Base-by-base conservation (phyloP, 176 grass and related monocot genomes). In the Tillandsia fasciculata region DNA sequence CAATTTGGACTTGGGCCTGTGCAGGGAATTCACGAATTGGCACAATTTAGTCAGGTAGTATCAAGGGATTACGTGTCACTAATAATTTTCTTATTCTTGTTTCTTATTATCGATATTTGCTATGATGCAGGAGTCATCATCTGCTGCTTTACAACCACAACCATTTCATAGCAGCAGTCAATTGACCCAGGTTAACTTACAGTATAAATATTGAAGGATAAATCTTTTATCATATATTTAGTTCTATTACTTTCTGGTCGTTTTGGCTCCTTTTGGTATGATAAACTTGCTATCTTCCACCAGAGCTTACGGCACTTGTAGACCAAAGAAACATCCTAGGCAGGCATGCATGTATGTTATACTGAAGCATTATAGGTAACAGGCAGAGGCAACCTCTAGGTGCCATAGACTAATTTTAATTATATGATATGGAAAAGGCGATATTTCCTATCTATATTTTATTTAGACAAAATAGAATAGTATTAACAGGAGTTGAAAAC, bases 41-140 rank as follows among this genome's bases (percentile, higher is more conserved):
- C 87, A 7, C 85, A 89, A 50, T 91, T 96, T 86, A 86, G 29
- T 77, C 91, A 96, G 91, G 87, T 96, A 88, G 73, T 59, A 72
- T 58, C 53, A 65, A 73, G 27, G 49, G 0, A 52, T 22, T 24
- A 26, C 7, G 61, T 57, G 65, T 67, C 24, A 47, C 49, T 26
- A 63, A 49, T 51, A 29, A 17, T 51, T 76, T 15, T 63, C 20
- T 58, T 6, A 76, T 42, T 42, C 64, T 28, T 76, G 58, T 28
- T 61, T 65, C 42, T 8, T 47, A 50, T 50, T 50, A 26, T 70
- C 33, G 26, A 26, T 77, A 24, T 81, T 81, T 12, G 3, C 11
- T 54, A 68, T 83, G 87, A 88, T 96, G 75, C 87, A 96, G 75
- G 87, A 96, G 65, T 72, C 83, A 47, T 79, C 82, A 57, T 63